These are phyloP conservation scores for Entomortierella beljakovae DNA, from an alignment of 192 early-diverging fungal genomes.

Conservation along the genomic window DNA sequence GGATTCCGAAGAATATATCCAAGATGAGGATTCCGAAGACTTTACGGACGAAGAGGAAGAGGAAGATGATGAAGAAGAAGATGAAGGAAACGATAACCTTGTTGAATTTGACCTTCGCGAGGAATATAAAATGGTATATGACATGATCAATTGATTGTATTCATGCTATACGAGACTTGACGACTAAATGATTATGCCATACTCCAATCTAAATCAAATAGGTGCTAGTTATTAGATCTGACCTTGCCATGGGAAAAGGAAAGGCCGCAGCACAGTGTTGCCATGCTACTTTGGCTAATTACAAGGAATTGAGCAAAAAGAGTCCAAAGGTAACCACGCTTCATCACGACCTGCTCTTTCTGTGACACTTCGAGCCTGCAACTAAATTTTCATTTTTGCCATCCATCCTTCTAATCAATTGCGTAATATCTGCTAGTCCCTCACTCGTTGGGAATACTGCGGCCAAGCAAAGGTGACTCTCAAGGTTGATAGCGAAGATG, in stretches of 20 bases:
- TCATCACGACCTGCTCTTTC: neutral
- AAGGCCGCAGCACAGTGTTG: slow-evolving; percentile 96
- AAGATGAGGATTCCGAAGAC: slow-evolving; percentile 21
- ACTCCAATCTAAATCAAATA: slow-evolving; percentile 7
- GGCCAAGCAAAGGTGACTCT: slow-evolving; percentile 92
- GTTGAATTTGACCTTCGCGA: slow-evolving; percentile 34
- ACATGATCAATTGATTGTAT: no score
- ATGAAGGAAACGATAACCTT: slow-evolving; percentile 38
- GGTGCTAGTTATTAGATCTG: slow-evolving; percentile 88
- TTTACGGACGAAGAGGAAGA: slow-evolving; percentile 20
- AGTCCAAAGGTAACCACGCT: slow-evolving; percentile 60
- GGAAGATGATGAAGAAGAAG: slow-evolving; percentile 36
- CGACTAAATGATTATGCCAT: no score
- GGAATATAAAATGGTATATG: slow-evolving; percentile 50
- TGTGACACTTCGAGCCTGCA: neutral
- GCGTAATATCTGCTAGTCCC: slow-evolving; percentile 29
- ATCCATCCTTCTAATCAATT: no score
- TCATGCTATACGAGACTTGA: no score
- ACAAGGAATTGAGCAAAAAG: slow-evolving; percentile 66
- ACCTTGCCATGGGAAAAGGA: slow-evolving; percentile 95
- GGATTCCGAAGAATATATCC: slow-evolving; percentile 30
- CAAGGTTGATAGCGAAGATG: slow-evolving; percentile 79
- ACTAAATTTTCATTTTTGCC: no score
- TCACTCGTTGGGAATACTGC: slow-evolving; percentile 77
- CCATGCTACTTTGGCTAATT: slow-evolving; percentile 91